These are phyloP conservation scores for Thyridium curvatum DNA, from an alignment of 2,329 filamentous ascomycete genomes.

Conservation along the genomic window DNA sequence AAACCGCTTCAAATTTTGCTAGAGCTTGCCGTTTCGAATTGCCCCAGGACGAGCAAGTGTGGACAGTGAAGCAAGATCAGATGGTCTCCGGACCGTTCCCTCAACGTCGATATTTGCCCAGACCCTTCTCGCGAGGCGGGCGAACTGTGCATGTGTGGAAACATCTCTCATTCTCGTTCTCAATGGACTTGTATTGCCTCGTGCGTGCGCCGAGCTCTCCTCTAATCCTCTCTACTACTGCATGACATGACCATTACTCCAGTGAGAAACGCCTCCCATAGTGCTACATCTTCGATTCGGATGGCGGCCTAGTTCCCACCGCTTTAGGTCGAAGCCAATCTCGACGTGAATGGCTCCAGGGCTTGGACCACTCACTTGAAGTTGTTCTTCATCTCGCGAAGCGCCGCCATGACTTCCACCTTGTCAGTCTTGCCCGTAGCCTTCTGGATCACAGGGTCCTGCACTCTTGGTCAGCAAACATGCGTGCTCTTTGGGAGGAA, in stretches of 20 bases:
- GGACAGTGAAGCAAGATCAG: constrained; percentile 63
- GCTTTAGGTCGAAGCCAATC: constrained; percentile 6
- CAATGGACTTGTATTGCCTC: constrained; percentile 1
- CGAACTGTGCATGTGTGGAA: constrained; percentile 22
- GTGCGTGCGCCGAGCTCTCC: constrained; percentile 11
- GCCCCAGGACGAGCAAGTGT: constrained; percentile 56
- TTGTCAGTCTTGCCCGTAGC: constrained; percentile 75
- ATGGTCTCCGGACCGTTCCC: constrained; percentile 19
- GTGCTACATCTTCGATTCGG: constrained; percentile 23
- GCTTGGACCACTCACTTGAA: constrained; percentile 44
- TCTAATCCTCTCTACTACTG: constrained; percentile 25
- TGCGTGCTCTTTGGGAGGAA: background rate
- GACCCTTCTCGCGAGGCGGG: constrained; percentile 3
- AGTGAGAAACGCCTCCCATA: background rate
- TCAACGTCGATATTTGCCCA: constrained; percentile 12
- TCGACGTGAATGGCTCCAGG: background rate
- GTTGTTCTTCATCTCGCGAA: constrained; percentile 88
- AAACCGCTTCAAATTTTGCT: constrained; percentile 55
- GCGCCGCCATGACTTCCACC: constrained; percentile 74
- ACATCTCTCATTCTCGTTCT: constrained; percentile 18
- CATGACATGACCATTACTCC: constrained; percentile 1
- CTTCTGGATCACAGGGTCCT: constrained; percentile 81
- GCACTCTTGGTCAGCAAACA: constrained; percentile 6
- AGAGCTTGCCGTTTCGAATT: constrained; percentile 56
- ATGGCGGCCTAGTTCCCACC: constrained; percentile 16